Evolutionary conservation across 2,329 filamentous ascomycete species (phyloP).

Genomic region (Harringtonia aguacate): DNA sequence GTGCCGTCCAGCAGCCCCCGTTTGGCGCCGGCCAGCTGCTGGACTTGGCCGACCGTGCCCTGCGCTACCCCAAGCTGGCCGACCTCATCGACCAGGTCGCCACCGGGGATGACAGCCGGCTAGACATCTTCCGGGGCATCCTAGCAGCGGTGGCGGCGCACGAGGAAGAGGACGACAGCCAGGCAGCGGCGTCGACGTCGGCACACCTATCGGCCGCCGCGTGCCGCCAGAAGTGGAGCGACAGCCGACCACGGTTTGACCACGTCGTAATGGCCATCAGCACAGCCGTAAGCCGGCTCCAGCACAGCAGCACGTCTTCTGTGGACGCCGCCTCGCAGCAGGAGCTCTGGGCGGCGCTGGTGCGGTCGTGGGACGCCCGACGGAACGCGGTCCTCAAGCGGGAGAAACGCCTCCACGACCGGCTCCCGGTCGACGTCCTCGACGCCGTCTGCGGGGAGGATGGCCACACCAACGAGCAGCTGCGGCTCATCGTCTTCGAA

Average conservation of each 20-base stretch:
- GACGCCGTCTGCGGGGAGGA: conserved; percentile 29
- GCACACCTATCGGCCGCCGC: background rate
- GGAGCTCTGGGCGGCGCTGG: conserved; percentile 10
- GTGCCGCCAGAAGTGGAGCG: conserved; percentile 3
- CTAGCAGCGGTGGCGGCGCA: conserved; percentile 5
- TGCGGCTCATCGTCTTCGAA: conserved; percentile 65
- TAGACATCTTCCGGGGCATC: conserved; percentile 9
- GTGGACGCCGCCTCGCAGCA: conserved; percentile 6
- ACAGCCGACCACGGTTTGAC: conserved; percentile 4
- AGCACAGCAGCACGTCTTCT: conserved; percentile 1
- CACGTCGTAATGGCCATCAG: conserved; percentile 2
- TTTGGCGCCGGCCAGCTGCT: conserved; percentile 9
- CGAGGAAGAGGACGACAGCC: conserved; percentile 8
- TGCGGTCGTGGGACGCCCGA: conserved; percentile 5
- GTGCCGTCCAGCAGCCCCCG: conserved; percentile 1
- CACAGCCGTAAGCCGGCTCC: conserved; percentile 3
- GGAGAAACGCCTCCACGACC: too few species aligned
- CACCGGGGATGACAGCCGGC: conserved; percentile 17
- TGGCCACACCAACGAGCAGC: conserved; percentile 57
- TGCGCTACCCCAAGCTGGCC: conserved; percentile 10
- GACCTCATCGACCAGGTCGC: conserved; percentile 40
- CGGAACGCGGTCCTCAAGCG: background rate
- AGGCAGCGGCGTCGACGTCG: too few species aligned
- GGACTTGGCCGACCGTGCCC: conserved; percentile 9
- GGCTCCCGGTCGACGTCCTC: background rate